Percentiles rank a stretch among this genome's conserved stretches.
Conservation (phyloP, 2,329 filamentous ascomycete species). For the Pezicula neosporulosa region DNA sequence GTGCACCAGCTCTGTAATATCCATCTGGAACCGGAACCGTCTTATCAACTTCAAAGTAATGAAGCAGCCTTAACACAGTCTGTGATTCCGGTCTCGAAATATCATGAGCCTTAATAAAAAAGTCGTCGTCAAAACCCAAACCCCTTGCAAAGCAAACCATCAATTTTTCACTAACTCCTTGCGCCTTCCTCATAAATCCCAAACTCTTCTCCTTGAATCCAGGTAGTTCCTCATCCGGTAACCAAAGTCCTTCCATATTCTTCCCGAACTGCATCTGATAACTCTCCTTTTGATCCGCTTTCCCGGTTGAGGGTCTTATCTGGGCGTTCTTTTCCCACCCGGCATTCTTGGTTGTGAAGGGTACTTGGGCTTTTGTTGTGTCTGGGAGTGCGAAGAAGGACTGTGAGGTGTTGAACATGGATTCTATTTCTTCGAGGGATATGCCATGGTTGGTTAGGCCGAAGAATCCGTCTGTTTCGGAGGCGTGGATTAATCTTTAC, state of each 20-base stretch:
- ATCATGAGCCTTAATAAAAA: conserved; percentile 51
- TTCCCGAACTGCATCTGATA: conserved; percentile 53
- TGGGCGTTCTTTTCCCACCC: conserved; percentile 57
- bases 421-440: conserved; percentile 39
- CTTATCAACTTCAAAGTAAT: conserved; percentile 48
- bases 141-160: conserved; percentile 54
- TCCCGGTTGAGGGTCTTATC: conserved; percentile 51
- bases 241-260: conserved; percentile 27
- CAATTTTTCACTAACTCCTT: conserved; percentile 47
- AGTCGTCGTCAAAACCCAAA: conserved; percentile 48
- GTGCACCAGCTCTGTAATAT: conserved; percentile 58
- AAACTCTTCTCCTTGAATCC: conserved; percentile 44
- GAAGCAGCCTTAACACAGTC: conserved; percentile 51
- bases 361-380: conserved; percentile 43
- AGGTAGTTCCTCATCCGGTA: conserved; percentile 33
- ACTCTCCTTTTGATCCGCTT: conserved; percentile 52
- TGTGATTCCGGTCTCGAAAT: conserved; percentile 43
- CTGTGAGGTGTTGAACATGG: conserved; percentile 31
- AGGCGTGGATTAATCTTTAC: conserved; percentile 39
- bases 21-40: conserved; percentile 32
- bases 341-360: conserved; percentile 41
- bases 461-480: conserved; percentile 58
- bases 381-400: conserved; percentile 50
- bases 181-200: conserved; percentile 27
- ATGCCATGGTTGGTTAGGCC: conserved; percentile 46